Evolutionary conservation across 441 rosid species (phyloP).

Genomic region (Erysimum pusillum): DNA sequence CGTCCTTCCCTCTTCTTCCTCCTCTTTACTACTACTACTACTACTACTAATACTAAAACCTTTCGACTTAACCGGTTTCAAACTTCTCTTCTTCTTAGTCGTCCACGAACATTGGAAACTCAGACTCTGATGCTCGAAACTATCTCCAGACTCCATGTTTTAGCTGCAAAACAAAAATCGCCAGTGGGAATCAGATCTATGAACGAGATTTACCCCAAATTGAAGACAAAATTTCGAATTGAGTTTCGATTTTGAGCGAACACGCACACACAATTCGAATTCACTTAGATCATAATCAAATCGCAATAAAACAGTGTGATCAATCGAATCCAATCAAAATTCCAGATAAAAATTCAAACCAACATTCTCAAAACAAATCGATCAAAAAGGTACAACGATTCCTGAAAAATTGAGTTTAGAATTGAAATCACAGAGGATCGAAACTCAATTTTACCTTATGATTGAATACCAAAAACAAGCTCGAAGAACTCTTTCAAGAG

Average conservation of each 20-base stretch:
- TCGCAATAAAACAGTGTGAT: background rate
- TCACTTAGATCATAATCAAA: background rate
- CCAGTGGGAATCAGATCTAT: background rate
- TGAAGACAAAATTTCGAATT: background rate
- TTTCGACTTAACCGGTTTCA: background rate
- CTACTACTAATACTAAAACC: background rate
- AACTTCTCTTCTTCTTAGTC: slow-evolving; percentile 41
- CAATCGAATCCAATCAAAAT: background rate
- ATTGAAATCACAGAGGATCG: background rate
- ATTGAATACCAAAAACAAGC: background rate
- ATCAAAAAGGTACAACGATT: background rate
- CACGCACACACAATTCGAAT: background rate
- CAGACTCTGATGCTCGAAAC: background rate
- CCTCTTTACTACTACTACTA: background rate
- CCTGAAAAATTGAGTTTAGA: background rate
- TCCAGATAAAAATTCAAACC: background rate
- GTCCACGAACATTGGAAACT: slow-evolving; percentile 1
- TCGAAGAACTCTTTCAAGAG: background rate
- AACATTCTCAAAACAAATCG: background rate
- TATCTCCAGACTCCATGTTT: slow-evolving; percentile 12
- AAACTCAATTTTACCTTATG: background rate
- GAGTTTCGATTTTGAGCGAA: background rate
- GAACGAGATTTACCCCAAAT: background rate
- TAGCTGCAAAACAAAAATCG: slow-evolving; percentile 11
- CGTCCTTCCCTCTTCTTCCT: background rate